Evolutionary conservation across 148 eudicot genomes (phyloP), one percentile per base, ranked within the genome.

Genomic region (Gaultheria prostrata): DNA sequence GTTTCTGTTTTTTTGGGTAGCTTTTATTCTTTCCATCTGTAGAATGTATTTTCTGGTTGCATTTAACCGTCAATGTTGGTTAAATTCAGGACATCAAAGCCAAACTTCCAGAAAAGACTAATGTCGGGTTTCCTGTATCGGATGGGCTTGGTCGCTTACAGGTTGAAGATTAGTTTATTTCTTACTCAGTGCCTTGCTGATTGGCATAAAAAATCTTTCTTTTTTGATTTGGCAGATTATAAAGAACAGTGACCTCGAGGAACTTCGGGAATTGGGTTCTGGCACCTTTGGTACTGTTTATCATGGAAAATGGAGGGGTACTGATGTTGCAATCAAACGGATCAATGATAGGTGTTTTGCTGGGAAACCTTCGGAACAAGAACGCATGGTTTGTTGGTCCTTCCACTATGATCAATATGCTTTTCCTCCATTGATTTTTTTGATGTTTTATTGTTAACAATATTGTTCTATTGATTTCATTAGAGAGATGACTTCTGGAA

Each of bases 251-350:
- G 98, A 96, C 88, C 95, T 96, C 71, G 98, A 96, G 91, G 98
- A 94, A 84, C 89, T 94, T 80, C 89, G 93, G 24, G 98, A 96
- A 86, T 87, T 96, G 83, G 98, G 98, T 85, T 96, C 98, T 76
- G 98, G 98, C 72, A 94, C 98, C 59, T 96, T 92, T 88, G 98
- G 98, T 80, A 96, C 98, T 50, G 98, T 96, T 82, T 96, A 96
- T 87, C 97, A 94, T 84, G 98, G 98, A 26, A 94, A 94, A 85
- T 96, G 98, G 98, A 96, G 97, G 87, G 98, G 98, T 4, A 91
- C 98, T 33, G 98, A 96, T 90, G 98, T 96, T 84, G 98, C 98
- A 33, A 96, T 96, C 63, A 96, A 96, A 86, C 89, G 98, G 69
- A 93, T 96, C 80, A 96, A 94, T 85, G 97, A 96, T 67, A 88